Percentiles rank a stretch among this genome's conserved stretches.
These are phyloP conservation scores for Wallacemonas collosoma DNA, from an alignment of 208 protist species.

Conservation along the genomic window DNA sequence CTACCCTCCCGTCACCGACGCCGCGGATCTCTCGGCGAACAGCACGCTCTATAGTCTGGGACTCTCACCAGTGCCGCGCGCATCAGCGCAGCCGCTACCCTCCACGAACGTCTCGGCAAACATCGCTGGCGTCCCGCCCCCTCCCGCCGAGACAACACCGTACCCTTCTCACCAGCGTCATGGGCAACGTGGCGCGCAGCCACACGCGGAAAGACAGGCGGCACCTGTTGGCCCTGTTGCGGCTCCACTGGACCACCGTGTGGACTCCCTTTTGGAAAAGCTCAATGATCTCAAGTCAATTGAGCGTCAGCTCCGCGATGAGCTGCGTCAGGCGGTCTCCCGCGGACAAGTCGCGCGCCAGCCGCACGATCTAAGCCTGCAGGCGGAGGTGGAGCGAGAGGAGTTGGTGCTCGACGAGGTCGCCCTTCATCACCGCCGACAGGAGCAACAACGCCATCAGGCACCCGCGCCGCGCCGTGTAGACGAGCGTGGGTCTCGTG, in stretches of 20 bases:
- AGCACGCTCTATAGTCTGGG: background rate
- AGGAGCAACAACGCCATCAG: background rate
- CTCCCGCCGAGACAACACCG: background rate
- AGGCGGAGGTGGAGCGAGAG: background rate
- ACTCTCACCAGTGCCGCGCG: conserved; percentile 14
- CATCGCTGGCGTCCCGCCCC: background rate
- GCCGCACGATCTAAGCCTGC: background rate
- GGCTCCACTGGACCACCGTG: background rate
- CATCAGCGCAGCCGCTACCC: conserved; percentile 7
- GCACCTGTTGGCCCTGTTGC: too few species aligned
- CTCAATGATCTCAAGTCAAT: conserved; percentile 10
- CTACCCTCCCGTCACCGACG: background rate
- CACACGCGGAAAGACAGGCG: background rate
- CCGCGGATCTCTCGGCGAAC: background rate
- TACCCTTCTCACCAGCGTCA: background rate
- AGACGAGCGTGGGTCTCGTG: background rate
- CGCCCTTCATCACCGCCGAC: background rate
- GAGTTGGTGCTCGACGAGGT: background rate
- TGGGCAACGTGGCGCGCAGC: background rate
- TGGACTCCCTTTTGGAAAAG: conserved; percentile 4
- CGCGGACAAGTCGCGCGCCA: background rate
- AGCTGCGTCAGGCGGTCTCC: background rate
- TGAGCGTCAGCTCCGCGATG: conserved; percentile 1
- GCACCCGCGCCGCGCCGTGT: background rate
- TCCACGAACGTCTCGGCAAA: conserved; percentile 4